A percentile compares a stretch with the other conserved stretches of the same genome.
These are phyloP conservation scores for Gossypium bickii DNA, from an alignment of 345 rosid genomes.

Conservation along the genomic window DNA sequence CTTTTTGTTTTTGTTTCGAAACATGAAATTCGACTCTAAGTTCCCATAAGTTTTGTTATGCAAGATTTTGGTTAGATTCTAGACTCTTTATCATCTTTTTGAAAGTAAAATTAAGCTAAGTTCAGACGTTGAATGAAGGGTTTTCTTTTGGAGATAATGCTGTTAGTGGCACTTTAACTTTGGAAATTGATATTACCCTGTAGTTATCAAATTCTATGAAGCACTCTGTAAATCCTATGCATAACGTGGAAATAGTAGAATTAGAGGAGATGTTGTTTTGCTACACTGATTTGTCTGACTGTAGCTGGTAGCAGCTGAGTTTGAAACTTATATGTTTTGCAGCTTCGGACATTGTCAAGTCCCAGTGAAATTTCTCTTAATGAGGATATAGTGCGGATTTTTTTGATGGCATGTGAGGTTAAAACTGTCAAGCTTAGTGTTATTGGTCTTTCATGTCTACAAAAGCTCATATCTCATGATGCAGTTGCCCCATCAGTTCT, in stretches of 20 bases:
- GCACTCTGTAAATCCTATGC: not conserved
- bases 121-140: not conserved
- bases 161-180: not conserved
- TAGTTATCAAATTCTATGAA: not conserved
- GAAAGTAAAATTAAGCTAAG: not conserved
- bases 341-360: constrained; percentile 83
- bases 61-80: not conserved
- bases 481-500: constrained; percentile 85
- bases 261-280: not conserved
- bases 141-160: not conserved
- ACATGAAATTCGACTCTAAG: not conserved
- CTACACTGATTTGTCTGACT: not conserved
- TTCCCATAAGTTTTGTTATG: not conserved
- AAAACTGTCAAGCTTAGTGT: constrained; percentile 81
- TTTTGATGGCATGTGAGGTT: constrained; percentile 92
- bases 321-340: constrained; percentile 21
- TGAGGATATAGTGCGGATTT: constrained; percentile 81
- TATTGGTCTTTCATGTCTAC: constrained; percentile 89
- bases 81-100: not conserved
- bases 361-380: constrained; percentile 78
- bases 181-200: not conserved
- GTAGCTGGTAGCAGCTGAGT: not conserved
- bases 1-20: not conserved
- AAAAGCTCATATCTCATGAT: constrained; percentile 93
- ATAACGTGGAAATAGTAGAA: not conserved